Base-by-base conservation (phyloP, 805 yeast genomes). In the Candida parachauliodes region DNA sequence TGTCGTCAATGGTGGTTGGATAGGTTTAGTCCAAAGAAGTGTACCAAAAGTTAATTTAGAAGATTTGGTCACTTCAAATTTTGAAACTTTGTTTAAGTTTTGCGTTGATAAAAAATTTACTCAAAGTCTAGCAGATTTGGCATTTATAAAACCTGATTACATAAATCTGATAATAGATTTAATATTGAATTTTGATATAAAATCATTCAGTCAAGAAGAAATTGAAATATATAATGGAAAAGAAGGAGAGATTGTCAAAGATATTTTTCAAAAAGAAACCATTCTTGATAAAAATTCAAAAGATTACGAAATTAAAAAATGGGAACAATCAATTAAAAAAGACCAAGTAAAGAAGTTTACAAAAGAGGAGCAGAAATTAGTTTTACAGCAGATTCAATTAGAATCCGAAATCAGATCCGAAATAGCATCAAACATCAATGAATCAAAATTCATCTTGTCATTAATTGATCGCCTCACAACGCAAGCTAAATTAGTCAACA, bases 281-380 rank as follows among this genome's bases (percentile, higher is more conserved):
- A 65, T 62, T 4, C 22, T 29, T 10, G 77, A 77, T 52, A 86
- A 84, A 55, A 86, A 86, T 54, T 65, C 86, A 1, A 88, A 81
- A 53, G 96, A 88, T 51, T 87, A 87, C 50, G 95, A 83, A 50
- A 83, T 89, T 2, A 64, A 76, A 42, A 79, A 86, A 56, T 91
- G 98, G 98, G 98, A 93, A 54, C 88, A 82, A 48, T 75, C 76
- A 36, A 74, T 93, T 22, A 77, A 91, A 50, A 78, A 79, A 45
- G 91, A 88, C 51, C 79, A 79, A 55, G 51, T 52, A 31, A 80
- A 73, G 59, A 84, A 83, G 51, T 65, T 81, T 28, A 72, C 94
- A 2, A 82, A 79, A 46, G 97, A 89, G 52, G 95, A 93, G 42
- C 84, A 78, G 44, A 64, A 52, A 0, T 54, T 75, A 36, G 80